Conservation (phyloP, 106 monocot species). For the Allium fistulosum region DNA sequence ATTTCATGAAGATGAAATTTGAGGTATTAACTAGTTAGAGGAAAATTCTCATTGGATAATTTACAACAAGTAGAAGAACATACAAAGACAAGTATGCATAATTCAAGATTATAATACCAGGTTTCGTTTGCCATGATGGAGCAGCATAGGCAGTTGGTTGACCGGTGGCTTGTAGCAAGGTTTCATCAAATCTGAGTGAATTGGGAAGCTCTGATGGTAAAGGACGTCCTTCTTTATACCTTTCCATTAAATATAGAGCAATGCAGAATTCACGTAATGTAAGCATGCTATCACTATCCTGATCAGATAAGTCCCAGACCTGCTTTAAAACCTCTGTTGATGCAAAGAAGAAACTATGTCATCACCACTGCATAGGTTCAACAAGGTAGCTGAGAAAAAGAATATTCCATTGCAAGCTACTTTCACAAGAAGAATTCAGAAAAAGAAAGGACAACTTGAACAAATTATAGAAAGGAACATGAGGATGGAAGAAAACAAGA, state of each 20-base stretch:
- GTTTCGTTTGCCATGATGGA: constrained; percentile 51
- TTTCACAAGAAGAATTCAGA: no score
- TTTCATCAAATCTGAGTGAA: constrained; percentile 61
- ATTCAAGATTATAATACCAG: constrained; percentile 30
- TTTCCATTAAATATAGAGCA: constrained; percentile 93
- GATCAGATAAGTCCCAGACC: constrained; percentile 99
- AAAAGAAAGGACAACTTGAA: no score
- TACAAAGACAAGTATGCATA: background rate
- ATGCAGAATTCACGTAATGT: constrained; percentile 82
- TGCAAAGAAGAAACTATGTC: constrained; percentile 2
- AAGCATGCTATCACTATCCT: constrained; percentile 98
- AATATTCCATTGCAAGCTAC: no score
- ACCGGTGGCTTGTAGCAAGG: constrained; percentile 60
- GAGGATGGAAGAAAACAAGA: no score
- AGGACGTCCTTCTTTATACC: constrained; percentile 71
- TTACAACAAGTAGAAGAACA: background rate
- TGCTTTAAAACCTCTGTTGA: constrained; percentile 81
- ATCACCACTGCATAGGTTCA: no score
- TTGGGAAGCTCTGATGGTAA: constrained; percentile 76
- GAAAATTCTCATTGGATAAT: background rate
- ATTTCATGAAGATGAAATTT: constrained; percentile 1
- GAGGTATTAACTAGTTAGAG: background rate
- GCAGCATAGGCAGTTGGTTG: constrained; percentile 40
- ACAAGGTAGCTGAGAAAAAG: no score
- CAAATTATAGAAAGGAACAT: no score